Evolutionary conservation across 2,329 filamentous ascomycete species (phyloP).

Genomic region (Neoscytalidium dimidiatum): DNA sequence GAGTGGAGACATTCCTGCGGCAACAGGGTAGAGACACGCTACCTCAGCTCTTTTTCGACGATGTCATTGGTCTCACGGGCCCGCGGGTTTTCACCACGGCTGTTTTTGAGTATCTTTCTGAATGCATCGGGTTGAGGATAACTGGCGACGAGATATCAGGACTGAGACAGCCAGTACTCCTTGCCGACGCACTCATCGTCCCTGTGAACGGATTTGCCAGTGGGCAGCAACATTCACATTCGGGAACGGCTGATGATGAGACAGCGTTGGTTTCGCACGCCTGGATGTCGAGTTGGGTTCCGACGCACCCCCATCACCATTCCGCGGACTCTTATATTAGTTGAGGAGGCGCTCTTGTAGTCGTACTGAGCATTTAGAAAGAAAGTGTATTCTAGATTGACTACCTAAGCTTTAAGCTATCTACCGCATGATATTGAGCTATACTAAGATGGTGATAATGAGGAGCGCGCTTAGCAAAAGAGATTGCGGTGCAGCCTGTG

Average conservation of each 20-base stretch:
- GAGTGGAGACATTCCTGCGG: background rate
- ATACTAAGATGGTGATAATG: no score
- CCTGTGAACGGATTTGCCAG: background rate
- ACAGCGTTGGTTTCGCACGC: background rate
- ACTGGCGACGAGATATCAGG: background rate
- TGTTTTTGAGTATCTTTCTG: background rate
- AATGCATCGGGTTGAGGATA: background rate
- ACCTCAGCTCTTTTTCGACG: background rate
- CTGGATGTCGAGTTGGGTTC: background rate
- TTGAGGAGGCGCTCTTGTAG: no score
- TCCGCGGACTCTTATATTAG: background rate
- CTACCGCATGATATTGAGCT: no score
- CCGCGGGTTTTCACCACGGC: background rate
- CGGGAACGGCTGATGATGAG: background rate
- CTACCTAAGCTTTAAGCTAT: no score
- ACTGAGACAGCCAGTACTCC: background rate
- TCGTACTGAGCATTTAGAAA: no score
- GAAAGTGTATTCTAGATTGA: no score
- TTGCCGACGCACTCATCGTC: background rate
- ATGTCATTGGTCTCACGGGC: background rate
- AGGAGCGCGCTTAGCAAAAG: no score
- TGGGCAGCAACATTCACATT: background rate
- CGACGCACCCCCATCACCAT: background rate
- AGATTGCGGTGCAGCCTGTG: no score
- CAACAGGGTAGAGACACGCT: background rate